These are phyloP conservation scores for Raddia distichophylla DNA, from an alignment of 176 grass and related monocot genomes.

Conservation along the genomic window DNA sequence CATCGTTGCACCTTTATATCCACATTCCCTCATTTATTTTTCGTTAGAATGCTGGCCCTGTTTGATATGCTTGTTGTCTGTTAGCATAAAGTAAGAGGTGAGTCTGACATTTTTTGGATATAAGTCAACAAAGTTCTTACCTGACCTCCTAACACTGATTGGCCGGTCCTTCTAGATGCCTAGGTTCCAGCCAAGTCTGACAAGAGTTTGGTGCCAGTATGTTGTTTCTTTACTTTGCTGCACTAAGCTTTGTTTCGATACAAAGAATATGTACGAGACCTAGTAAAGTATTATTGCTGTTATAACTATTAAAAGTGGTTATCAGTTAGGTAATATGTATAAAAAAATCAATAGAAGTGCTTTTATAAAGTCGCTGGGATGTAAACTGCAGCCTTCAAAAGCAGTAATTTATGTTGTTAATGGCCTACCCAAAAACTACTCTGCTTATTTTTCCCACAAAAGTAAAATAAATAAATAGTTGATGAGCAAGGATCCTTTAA, in stretches of 20 bases:
- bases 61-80: not conserved
- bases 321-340: not conserved
- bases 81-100: slow-evolving; percentile 11
- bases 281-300: not conserved
- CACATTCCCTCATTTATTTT: not conserved
- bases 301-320: slow-evolving; percentile 10
- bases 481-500: not conserved
- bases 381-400: slow-evolving; percentile 7
- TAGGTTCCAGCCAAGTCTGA: not conserved
- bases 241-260: not conserved
- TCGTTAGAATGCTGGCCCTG: not conserved
- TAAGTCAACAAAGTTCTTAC: not conserved
- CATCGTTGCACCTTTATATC: not conserved
- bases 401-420: not conserved
- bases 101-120: not conserved
- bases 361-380: not conserved
- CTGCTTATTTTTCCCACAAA: slow-evolving; percentile 14
- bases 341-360: not conserved
- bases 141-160: not conserved
- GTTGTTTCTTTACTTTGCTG: not conserved
- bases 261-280: slow-evolving; percentile 25
- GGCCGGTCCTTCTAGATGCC: not conserved
- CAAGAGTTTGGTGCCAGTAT: not conserved
- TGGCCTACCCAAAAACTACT: slow-evolving; percentile 16
- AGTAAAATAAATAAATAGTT: not conserved